phyloP scores from a whole-genome alignment of 2,329 filamentous ascomycete genomes.

The Knoxdaviesia proteae region DNA sequence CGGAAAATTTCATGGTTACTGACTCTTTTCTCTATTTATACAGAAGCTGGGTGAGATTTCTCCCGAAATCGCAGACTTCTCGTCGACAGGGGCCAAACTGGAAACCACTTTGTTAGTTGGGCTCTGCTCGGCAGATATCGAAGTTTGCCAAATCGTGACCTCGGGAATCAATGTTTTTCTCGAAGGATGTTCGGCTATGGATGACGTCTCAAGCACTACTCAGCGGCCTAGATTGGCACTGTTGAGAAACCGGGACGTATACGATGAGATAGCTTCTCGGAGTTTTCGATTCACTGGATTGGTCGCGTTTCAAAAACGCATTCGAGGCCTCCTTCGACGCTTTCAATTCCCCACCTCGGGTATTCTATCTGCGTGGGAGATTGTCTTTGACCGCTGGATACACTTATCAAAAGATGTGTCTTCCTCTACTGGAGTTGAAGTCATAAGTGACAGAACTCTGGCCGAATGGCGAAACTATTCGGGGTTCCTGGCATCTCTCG shows the following conservation, averaged over 20 bases:
- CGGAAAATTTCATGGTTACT: background rate
- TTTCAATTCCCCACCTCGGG: slow-evolving; percentile 42
- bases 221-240: slow-evolving; percentile 27
- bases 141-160: slow-evolving; percentile 43
- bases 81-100: slow-evolving; percentile 28
- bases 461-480: slow-evolving; percentile 50
- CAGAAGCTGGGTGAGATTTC: slow-evolving; percentile 33
- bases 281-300: slow-evolving; percentile 46
- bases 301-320: slow-evolving; percentile 48
- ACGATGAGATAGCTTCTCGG: slow-evolving; percentile 39
- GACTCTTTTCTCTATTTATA: background rate
- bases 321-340: slow-evolving; percentile 35
- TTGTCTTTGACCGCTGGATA: slow-evolving; percentile 43
- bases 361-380: slow-evolving; percentile 48
- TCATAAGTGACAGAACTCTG: slow-evolving; percentile 31
- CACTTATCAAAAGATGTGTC: slow-evolving; percentile 42
- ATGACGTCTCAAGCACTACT: slow-evolving; percentile 25
- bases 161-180: slow-evolving; percentile 39
- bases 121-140: slow-evolving; percentile 43
- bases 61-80: slow-evolving; percentile 32
- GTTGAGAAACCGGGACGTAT: slow-evolving; percentile 39
- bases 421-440: slow-evolving; percentile 22
- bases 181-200: slow-evolving; percentile 36
- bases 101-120: slow-evolving; percentile 43
- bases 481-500: slow-evolving; percentile 45